Evolutionary conservation across 257 asterid genomes (phyloP), one percentile per base, ranked within the genome.

Genomic region (Capsicum baccatum): DNA sequence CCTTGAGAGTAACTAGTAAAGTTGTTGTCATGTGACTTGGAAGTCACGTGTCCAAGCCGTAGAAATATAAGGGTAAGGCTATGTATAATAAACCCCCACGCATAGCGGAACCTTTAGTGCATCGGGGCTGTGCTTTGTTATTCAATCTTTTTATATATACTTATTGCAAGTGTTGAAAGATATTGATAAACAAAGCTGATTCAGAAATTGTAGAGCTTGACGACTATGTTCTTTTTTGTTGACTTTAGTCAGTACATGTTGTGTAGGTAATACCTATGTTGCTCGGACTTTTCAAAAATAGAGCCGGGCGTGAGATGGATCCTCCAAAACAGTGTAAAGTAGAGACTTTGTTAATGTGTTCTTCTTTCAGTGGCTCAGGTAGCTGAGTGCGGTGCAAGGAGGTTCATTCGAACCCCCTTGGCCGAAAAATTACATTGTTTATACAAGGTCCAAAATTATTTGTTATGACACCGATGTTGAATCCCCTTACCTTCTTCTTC

Each of bases 161-260:
- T 1, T 26, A 1, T 26, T 26, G 54, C 55, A 84, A 84, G 86
- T 84, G 35, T 33, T 76, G 33, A 66, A 4, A 69, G 79, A 76
- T 74, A 39, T 13, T 60, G 47, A 47, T 9, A 60, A 47, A 19
- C 16, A 62, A 84, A 76, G 79, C 86, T 42, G 83, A 84, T 84
- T 55, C 42, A 11, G 86, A 76, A 76, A 71, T 71, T 42, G 44
- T 35, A 6, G 74, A 71, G 19, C 62, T 83, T 83, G 85, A 71
- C 71, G 82, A 21, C 73, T 39, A 11, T 64, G 73, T 33, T 66
- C 16, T 66, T 66, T 12, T 66, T 66, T 47, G 79, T 47, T 47
- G 39, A 47, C 58, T 17, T 71, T 71, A 10, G 58, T 47, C 17
- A 14, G 26, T 71, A 48, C 59, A 73, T 73, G 59, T 16, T n/a